phyloP scores from a whole-genome alignment of 2,329 filamentous ascomycete species.

The Berkeleyomyces basicola region DNA sequence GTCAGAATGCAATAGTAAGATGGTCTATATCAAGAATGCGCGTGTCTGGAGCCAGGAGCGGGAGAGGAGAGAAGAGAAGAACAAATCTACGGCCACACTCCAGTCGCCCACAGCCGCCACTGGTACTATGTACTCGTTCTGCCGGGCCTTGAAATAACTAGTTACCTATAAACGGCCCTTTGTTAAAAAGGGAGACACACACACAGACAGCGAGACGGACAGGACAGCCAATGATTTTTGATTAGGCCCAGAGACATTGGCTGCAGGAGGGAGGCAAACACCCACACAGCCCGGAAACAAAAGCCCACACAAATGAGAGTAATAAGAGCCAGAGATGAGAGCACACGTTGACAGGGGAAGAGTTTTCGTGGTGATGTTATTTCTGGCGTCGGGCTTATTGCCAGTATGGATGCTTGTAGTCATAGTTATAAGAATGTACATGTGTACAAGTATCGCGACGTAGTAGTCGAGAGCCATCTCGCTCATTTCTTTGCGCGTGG shows the following conservation, averaged over 20 bases:
- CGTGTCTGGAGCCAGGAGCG: too few relatives aligned
- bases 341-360: neutral
- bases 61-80: too few relatives aligned
- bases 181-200: neutral
- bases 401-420: too few relatives aligned
- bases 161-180: too few relatives aligned
- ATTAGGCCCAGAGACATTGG: neutral
- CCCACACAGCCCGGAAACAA: neutral
- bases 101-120: too few relatives aligned
- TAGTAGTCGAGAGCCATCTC: neutral
- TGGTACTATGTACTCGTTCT: too few relatives aligned
- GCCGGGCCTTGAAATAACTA: too few relatives aligned
- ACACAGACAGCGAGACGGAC: neutral
- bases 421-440: too few relatives aligned
- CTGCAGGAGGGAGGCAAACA: neutral
- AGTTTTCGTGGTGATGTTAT: neutral
- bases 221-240: neutral
- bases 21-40: too few relatives aligned
- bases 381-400: neutral
- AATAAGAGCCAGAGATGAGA: neutral
- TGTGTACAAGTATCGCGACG: too few relatives aligned
- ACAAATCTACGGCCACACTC: too few relatives aligned
- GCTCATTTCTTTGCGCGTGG: neutral
- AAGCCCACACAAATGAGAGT: neutral
- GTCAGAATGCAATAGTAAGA: too few relatives aligned